phyloP scores from a whole-genome alignment of 2,329 filamentous ascomycete genomes.

The Exophiala xenobiotica region DNA sequence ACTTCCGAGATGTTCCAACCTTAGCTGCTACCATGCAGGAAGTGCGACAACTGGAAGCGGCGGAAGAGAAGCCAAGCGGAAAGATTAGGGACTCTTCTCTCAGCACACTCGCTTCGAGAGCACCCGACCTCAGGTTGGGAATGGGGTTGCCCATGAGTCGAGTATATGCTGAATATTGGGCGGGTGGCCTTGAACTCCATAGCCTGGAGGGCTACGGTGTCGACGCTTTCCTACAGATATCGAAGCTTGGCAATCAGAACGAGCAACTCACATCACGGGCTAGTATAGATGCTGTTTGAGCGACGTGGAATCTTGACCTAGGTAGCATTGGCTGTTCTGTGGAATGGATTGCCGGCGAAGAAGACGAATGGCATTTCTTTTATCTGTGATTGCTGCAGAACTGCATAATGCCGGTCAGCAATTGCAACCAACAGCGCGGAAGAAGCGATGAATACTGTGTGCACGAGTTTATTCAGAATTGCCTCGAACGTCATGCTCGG shows the following conservation, averaged over 20 bases:
- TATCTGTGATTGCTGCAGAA: too few species aligned
- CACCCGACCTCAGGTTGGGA: constrained; percentile 81
- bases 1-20: constrained; percentile 80
- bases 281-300: constrained; percentile 71
- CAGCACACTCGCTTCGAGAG: constrained; percentile 74
- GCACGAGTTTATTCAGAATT: constrained; percentile 41
- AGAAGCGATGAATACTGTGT: background rate
- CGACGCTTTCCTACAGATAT: constrained; percentile 94
- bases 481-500: constrained; percentile 53
- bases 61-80: constrained; percentile 16
- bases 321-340: background rate
- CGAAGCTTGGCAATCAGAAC: constrained; percentile 95
- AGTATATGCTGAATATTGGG: constrained; percentile 98
- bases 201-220: constrained; percentile 94
- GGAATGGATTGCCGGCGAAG: background rate
- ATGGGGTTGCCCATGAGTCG: constrained; percentile 92
- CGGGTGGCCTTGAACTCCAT: constrained; percentile 84
- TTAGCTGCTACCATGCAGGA: constrained; percentile 95
- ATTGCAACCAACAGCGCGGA: background rate
- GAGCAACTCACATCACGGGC: constrained; percentile 82
- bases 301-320: too few species aligned
- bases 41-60: constrained; percentile 33
- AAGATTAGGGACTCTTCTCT: constrained; percentile 64
- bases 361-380: too few species aligned
- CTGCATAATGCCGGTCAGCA: too few species aligned